A percentile compares a stretch with the other conserved stretches of the same genome.
Conservation (phyloP, 768 basidiomycete genomes). For the Melanogaster broomeanus region DNA sequence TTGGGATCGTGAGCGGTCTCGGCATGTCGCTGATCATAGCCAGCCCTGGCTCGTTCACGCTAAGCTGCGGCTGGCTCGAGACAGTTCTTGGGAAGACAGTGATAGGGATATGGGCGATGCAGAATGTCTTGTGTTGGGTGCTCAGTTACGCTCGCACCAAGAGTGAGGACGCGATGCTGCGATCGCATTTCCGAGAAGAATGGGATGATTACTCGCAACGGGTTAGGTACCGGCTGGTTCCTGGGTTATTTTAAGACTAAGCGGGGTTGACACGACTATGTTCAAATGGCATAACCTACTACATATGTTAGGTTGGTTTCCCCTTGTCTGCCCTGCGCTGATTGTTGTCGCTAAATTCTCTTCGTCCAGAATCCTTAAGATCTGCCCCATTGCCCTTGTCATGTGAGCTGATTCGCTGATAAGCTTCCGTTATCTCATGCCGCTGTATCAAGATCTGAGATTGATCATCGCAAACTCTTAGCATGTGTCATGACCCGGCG, state of each 20-base stretch:
- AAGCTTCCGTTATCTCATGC: neutral
- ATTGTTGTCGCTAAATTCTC: neutral
- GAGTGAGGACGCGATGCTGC: constrained; percentile 27
- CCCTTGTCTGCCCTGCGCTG: neutral
- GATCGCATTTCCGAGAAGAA: constrained; percentile 17
- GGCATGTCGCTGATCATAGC: constrained; percentile 35
- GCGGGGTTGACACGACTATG: neutral
- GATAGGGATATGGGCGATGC: constrained; percentile 30
- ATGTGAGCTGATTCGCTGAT: neutral
- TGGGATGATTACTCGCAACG: constrained; percentile 24
- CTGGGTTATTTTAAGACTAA: constrained; percentile 27
- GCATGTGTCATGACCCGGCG: neutral
- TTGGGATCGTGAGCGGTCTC: constrained; percentile 19
- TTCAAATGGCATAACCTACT: neutral
- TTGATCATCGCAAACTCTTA: too few species aligned
- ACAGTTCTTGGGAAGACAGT: constrained; percentile 17
- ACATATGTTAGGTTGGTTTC: neutral
- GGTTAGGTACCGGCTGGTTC: constrained; percentile 30
- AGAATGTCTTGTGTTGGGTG: constrained; percentile 25
- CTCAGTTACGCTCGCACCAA: constrained; percentile 29
- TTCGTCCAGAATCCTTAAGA: neutral
- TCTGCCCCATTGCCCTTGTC: neutral
- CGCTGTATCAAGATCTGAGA: neutral
- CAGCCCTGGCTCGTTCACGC: constrained; percentile 30
- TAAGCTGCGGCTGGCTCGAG: constrained; percentile 28